Conservation (phyloP, 805 yeast species). For the Saturnispora galanensis region DNA sequence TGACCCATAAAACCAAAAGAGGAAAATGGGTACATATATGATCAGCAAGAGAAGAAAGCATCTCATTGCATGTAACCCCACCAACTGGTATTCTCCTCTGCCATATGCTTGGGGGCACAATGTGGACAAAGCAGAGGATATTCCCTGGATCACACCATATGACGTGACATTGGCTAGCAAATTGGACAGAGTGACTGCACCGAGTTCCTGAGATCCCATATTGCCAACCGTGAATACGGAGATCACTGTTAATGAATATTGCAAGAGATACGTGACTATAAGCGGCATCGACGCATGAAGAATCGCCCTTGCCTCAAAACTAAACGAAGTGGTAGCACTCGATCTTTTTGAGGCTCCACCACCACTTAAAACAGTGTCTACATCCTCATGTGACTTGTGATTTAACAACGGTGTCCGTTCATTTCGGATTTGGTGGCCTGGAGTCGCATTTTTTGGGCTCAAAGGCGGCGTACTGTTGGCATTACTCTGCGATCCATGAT, state of each 20-base stretch:
- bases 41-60: conserved; percentile 37
- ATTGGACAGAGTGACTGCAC: conserved; percentile 50
- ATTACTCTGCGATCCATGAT: conserved; percentile 31
- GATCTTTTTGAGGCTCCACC: no score
- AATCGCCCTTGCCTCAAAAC: background rate
- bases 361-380: no score
- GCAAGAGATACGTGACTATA: conserved; percentile 43
- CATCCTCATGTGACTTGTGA: no score
- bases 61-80: conserved; percentile 42
- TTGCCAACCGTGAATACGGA: conserved; percentile 51
- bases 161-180: conserved; percentile 49
- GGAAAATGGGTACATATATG: conserved; percentile 31
- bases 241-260: conserved; percentile 43
- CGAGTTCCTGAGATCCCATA: conserved; percentile 46
- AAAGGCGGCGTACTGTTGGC: conserved; percentile 2
- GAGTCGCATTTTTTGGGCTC: no score
- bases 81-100: conserved; percentile 38
- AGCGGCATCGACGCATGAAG: conserved; percentile 36
- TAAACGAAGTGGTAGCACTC: no score
- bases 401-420: no score
- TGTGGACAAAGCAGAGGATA: conserved; percentile 48
- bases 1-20: conserved; percentile 33
- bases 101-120: conserved; percentile 55
- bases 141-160: conserved; percentile 47
- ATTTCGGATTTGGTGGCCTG: no score